phyloP scores from a whole-genome alignment of 129 eudicot genomes.

The Calendula officinalis region DNA sequence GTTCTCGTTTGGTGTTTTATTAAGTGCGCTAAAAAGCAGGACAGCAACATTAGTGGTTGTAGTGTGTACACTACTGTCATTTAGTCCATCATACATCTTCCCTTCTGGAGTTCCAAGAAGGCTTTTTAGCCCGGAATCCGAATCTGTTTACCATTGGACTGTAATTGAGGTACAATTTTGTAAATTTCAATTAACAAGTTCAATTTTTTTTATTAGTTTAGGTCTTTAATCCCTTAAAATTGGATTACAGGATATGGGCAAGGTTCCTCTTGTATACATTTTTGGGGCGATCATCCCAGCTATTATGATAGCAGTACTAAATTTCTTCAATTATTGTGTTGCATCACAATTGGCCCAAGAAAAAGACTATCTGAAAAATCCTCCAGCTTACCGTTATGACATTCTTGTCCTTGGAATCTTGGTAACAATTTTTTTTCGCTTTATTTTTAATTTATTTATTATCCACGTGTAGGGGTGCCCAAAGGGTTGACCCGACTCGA shows the following conservation, averaged over 20 bases:
- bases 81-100: slow-evolving; percentile 34
- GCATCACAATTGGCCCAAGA: slow-evolving; percentile 65
- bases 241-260: slow-evolving; percentile 49
- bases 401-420: slow-evolving; percentile 46
- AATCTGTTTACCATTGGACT: slow-evolving; percentile 47
- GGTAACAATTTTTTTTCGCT: slow-evolving; percentile 31
- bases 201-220: no score
- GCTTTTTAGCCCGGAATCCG: slow-evolving; percentile 47
- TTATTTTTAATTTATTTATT: no score
- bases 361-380: slow-evolving; percentile 57
- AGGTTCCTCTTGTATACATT: slow-evolving; percentile 45
- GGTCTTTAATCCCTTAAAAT: slow-evolving; percentile 11
- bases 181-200: neutral
- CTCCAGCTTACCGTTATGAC: slow-evolving; percentile 59
- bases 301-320: slow-evolving; percentile 56
- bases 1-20: no score
- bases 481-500: no score
- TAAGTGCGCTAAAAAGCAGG: no score
- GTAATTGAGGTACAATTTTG: slow-evolving; percentile 37
- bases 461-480: no score
- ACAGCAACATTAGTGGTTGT: slow-evolving; percentile 56
- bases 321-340: slow-evolving; percentile 59
- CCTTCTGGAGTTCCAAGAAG: slow-evolving; percentile 61
- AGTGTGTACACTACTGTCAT: slow-evolving; percentile 45
- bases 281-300: slow-evolving; percentile 56